Evolutionary conservation across 345 rosid species (phyloP).

Genomic region (Geranium brycei): DNA sequence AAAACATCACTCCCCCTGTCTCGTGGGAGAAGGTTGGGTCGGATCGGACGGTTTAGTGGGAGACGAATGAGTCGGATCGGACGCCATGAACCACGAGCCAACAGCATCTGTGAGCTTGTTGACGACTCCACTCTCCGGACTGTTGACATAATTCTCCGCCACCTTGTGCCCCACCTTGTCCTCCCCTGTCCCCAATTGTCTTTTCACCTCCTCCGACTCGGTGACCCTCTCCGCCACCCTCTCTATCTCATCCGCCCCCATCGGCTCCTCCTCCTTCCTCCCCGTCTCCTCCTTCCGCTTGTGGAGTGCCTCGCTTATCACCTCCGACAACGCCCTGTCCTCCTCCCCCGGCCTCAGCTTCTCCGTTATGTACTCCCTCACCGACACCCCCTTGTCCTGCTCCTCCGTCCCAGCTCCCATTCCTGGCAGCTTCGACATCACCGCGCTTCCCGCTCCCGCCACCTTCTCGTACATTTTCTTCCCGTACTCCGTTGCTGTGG

Average conservation of each 20-base stretch:
- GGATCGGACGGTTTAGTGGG: no score
- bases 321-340: slow-evolving; percentile 51
- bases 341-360: slow-evolving; percentile 70
- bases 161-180: slow-evolving; percentile 12
- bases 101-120: slow-evolving; percentile 44
- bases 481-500: slow-evolving; percentile 10
- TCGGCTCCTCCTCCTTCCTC: slow-evolving; percentile 1
- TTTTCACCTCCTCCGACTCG: slow-evolving; percentile 45
- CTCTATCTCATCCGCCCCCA: background rate
- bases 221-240: slow-evolving; percentile 16
- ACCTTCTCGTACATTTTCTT: slow-evolving; percentile 12
- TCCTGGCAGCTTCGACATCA: slow-evolving; percentile 10
- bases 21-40: no score
- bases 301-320: slow-evolving; percentile 36
- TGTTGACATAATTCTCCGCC: slow-evolving; percentile 8
- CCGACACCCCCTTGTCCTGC: slow-evolving; percentile 39
- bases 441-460: slow-evolving; percentile 6
- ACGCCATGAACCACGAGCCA: slow-evolving; percentile 39
- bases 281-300: slow-evolving; percentile 12
- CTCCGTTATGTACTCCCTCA: slow-evolving; percentile 38
- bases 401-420: background rate
- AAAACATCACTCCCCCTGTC: no score
- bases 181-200: slow-evolving; percentile 24
- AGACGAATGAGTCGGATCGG: slow-evolving; percentile 8
- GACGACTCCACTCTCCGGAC: slow-evolving; percentile 25